A percentile compares a stretch with the other conserved stretches of the same genome.
Conservation (phyloP, 176 grass and related monocot species). For the Chloris gayana region DNA sequence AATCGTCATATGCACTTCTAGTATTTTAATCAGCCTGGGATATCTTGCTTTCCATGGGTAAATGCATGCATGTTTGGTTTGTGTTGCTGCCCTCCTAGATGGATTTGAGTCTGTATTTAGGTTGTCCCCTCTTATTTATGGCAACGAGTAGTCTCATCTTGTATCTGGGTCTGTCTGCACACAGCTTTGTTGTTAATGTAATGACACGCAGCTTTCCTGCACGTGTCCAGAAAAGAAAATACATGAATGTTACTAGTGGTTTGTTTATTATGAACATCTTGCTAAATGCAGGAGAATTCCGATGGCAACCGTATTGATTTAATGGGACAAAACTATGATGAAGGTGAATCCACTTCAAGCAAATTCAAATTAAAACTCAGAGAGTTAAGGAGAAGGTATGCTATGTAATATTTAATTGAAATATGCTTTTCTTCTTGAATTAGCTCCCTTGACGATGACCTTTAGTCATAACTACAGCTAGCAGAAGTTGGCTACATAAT, state of each 20-base stretch:
- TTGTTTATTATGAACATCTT: conserved; percentile 5
- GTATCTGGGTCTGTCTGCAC: too few species aligned
- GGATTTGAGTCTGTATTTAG: too few species aligned
- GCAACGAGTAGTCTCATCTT: too few species aligned
- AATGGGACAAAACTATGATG: conserved; percentile 44
- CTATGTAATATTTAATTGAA: background rate
- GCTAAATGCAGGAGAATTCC: conserved; percentile 51
- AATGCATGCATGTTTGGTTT: background rate
- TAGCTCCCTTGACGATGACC: too few species aligned
- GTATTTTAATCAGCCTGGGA: background rate
- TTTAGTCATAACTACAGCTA: background rate
- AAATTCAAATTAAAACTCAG: conserved; percentile 77
- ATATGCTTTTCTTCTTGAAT: background rate
- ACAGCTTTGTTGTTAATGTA: too few species aligned
- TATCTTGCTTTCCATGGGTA: background rate
- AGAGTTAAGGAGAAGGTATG: conserved; percentile 72
- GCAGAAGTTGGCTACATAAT: background rate
- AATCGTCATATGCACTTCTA: background rate
- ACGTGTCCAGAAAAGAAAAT: too few species aligned
- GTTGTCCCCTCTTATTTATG: too few species aligned
- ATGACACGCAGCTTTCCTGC: too few species aligned
- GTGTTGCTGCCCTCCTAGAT: too few species aligned
- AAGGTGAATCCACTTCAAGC: conserved; percentile 61
- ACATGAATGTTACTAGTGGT: background rate
- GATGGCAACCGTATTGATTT: conserved; percentile 50